These are phyloP conservation scores for Ophiocordyceps camponoti-leonardi DNA, from an alignment of 2,329 filamentous ascomycete genomes.

Conservation along the genomic window DNA sequence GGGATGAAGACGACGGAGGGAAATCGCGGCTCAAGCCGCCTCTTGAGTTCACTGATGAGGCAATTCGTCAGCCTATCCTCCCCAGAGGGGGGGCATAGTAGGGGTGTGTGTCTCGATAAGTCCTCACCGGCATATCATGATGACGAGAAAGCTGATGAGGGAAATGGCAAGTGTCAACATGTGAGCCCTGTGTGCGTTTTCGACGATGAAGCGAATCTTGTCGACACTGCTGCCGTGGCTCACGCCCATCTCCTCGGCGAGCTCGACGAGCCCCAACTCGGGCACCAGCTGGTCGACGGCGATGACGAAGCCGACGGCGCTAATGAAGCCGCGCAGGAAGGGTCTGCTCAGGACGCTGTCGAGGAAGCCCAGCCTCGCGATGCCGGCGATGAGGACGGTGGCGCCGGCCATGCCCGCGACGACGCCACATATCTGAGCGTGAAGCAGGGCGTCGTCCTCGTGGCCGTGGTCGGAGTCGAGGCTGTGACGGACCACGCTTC, in stretches of 20 bases:
- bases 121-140: constrained; percentile 71
- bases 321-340: constrained; percentile 90
- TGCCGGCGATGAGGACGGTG: constrained; percentile 73
- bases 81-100: no score
- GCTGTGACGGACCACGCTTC: constrained; percentile 65
- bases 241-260: constrained; percentile 47
- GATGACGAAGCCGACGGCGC: constrained; percentile 91
- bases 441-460: constrained; percentile 46
- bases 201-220: constrained; percentile 65
- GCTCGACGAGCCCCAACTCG: constrained; percentile 58
- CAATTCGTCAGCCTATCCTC: background rate
- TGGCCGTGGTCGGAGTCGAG: constrained; percentile 51
- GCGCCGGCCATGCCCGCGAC: constrained; percentile 76
- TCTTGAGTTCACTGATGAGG: constrained; percentile 56
- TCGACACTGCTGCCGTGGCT: constrained; percentile 74
- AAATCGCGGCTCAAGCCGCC: constrained; percentile 59
- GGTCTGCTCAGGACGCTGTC: constrained; percentile 88
- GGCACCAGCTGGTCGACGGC: constrained; percentile 88
- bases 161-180: constrained; percentile 61
- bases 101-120: background rate
- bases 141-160: constrained; percentile 63
- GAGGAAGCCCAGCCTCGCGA: constrained; percentile 76
- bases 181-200: constrained; percentile 50
- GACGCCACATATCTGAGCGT: constrained; percentile 73
- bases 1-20: constrained; percentile 75